Evolutionary conservation across 108 stramenopile species (phyloP).

Genomic region (Cyclostephanos tholiformis): DNA sequence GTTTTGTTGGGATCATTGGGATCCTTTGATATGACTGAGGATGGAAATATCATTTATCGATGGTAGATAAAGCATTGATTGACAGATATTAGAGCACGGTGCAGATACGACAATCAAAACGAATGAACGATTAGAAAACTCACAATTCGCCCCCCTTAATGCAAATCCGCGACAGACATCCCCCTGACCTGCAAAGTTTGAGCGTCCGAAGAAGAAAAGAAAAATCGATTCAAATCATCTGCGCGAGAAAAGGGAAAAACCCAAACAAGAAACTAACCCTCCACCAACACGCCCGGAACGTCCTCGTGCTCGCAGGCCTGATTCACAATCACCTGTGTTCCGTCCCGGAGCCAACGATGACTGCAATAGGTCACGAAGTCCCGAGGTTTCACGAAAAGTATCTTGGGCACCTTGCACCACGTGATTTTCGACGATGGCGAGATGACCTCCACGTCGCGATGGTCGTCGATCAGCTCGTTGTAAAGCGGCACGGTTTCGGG

Average conservation of each 20-base stretch:
- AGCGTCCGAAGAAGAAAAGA: neutral
- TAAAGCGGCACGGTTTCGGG: slow-evolving; percentile 62
- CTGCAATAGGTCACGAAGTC: slow-evolving; percentile 86
- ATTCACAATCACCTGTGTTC: slow-evolving; percentile 82
- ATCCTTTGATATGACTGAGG: slow-evolving; percentile 61
- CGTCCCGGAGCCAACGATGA: slow-evolving; percentile 84
- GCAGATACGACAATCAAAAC: neutral
- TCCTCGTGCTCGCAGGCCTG: slow-evolving; percentile 81
- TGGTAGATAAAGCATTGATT: slow-evolving; percentile 3
- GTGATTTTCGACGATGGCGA: slow-evolving; percentile 74
- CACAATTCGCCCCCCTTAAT: slow-evolving; percentile 81
- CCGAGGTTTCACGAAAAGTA: slow-evolving; percentile 81
- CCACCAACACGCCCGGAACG: slow-evolving; percentile 51
- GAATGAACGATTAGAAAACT: slow-evolving; percentile 16
- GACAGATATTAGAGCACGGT: neutral
- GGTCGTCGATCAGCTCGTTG: slow-evolving; percentile 74
- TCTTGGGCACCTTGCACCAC: slow-evolving; percentile 76
- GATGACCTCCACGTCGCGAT: slow-evolving; percentile 62
- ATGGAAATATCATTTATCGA: neutral
- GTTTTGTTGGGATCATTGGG: slow-evolving; percentile 84
- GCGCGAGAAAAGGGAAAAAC: neutral
- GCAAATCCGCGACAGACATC: slow-evolving; percentile 78
- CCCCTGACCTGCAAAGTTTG: slow-evolving; percentile 23
- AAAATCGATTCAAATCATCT: neutral
- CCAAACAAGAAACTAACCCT: slow-evolving; percentile 30